A percentile compares a stretch with the other conserved stretches of the same genome.
Evolutionary conservation across 2,329 filamentous ascomycete species (phyloP).

Genomic region (Diplodia mutila): DNA sequence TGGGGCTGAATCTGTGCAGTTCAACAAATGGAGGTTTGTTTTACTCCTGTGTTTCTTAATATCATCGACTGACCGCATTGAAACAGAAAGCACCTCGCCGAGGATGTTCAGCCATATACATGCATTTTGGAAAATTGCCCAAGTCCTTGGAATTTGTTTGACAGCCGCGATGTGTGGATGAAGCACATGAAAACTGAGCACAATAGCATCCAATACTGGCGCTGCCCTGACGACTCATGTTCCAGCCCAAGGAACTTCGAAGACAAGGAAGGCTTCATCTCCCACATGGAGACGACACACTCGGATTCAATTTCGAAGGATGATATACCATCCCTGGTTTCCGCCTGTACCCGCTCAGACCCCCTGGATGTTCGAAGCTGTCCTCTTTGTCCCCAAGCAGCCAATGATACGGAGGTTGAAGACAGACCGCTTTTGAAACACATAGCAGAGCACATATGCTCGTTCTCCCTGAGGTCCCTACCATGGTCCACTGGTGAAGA

Average conservation of each 20-base stretch:
- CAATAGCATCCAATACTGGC: background rate
- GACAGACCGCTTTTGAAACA: background rate
- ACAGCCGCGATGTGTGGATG: background rate
- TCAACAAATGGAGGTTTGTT: background rate
- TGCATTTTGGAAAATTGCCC: background rate
- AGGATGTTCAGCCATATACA: background rate
- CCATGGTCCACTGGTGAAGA: background rate
- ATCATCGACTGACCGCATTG: too few relatives aligned
- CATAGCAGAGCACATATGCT: background rate
- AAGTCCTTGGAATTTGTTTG: background rate
- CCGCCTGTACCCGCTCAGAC: background rate
- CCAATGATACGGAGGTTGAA: background rate
- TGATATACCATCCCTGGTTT: background rate
- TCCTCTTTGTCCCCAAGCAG: background rate
- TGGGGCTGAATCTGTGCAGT: background rate
- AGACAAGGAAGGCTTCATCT: background rate
- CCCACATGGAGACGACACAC: background rate
- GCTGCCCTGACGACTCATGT: background rate
- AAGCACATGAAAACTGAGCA: background rate
- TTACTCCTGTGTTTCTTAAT: background rate
- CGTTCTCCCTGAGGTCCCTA: background rate
- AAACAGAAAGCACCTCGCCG: background rate
- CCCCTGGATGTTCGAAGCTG: background rate
- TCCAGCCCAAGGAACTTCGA: too few relatives aligned
- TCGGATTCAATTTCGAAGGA: background rate